Evolutionary conservation across 2,329 filamentous ascomycete genomes (phyloP).

Genomic region (Rhexocercosporidium sp.): DNA sequence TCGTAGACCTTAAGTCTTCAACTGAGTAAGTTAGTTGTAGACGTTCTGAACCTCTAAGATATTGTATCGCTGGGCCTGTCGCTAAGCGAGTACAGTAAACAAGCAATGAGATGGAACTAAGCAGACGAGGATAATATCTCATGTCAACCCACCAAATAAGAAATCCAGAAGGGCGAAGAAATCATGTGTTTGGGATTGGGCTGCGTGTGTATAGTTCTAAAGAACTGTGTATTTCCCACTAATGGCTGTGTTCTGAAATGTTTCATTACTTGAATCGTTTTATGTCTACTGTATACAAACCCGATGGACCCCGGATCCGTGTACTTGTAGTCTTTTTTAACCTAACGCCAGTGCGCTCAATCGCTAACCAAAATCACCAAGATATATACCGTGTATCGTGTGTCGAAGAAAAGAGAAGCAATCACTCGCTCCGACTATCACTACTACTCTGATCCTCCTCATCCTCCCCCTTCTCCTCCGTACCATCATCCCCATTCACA

Average conservation of each 20-base stretch:
- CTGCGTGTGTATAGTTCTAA: no score
- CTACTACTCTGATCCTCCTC: constrained; percentile 16
- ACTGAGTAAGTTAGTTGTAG: no score
- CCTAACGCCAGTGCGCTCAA: not conserved
- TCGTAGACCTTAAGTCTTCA: no score
- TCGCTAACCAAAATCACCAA: not conserved
- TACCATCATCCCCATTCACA: not conserved
- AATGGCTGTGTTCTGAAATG: not conserved
- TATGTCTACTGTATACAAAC: not conserved
- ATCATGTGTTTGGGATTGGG: no score
- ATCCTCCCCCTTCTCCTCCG: constrained; percentile 9
- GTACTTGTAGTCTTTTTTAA: not conserved
- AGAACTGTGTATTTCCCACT: not conserved
- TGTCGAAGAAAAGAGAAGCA: not conserved
- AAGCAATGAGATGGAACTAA: no score
- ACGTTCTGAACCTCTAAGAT: no score
- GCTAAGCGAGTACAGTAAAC: no score
- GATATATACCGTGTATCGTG: not conserved
- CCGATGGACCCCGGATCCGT: not conserved
- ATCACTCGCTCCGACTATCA: constrained; percentile 4
- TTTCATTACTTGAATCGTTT: not conserved
- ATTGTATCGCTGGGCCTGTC: no score
- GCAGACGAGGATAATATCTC: no score
- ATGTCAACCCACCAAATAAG: no score
- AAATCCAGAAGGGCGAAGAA: no score